Percentiles rank a stretch among this genome's conserved stretches.
Conservation (phyloP, 164 flowering plant species). For the Umbilicus rupestris region DNA sequence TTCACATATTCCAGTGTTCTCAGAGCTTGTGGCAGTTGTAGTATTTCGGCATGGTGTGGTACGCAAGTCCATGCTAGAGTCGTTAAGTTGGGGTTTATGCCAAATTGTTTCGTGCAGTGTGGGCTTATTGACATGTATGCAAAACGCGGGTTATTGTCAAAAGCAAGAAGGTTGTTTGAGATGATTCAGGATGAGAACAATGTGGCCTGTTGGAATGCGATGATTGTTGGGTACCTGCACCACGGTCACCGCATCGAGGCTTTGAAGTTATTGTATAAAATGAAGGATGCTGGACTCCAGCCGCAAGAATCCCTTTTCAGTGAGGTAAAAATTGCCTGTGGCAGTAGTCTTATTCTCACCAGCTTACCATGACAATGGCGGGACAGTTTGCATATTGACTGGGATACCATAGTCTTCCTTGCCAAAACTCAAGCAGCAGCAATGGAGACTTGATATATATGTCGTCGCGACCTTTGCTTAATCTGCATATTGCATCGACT, state of each 20-base stretch:
- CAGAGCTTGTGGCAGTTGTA: constrained; percentile 43
- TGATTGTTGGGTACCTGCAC: constrained; percentile 32
- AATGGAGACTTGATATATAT: too few relatives aligned
- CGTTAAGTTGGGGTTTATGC: constrained; percentile 40
- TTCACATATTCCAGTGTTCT: constrained; percentile 42
- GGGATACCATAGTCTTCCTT: neutral
- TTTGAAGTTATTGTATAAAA: constrained; percentile 39
- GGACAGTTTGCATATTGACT: too few relatives aligned
- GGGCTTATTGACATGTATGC: constrained; percentile 60
- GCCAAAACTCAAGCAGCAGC: too few relatives aligned
- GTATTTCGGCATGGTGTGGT: constrained; percentile 28
- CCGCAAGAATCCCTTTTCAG: constrained; percentile 30
- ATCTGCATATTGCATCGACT: too few relatives aligned
- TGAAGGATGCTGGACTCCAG: constrained; percentile 41
- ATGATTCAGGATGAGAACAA: constrained; percentile 15
- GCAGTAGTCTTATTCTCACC: too few relatives aligned
- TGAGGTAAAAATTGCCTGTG: constrained; percentile 22
- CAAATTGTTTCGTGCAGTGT: constrained; percentile 32
- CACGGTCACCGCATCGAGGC: constrained; percentile 32
- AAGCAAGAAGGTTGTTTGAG: constrained; percentile 39
- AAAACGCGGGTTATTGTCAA: constrained; percentile 32
- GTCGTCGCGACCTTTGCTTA: too few relatives aligned
- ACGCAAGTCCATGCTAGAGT: constrained; percentile 47
- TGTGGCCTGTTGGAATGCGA: constrained; percentile 48
- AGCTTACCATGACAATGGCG: too few relatives aligned